phyloP scores from a whole-genome alignment of 1,284 basidiomycete species.

The Fomitopsis pinicola region DNA sequence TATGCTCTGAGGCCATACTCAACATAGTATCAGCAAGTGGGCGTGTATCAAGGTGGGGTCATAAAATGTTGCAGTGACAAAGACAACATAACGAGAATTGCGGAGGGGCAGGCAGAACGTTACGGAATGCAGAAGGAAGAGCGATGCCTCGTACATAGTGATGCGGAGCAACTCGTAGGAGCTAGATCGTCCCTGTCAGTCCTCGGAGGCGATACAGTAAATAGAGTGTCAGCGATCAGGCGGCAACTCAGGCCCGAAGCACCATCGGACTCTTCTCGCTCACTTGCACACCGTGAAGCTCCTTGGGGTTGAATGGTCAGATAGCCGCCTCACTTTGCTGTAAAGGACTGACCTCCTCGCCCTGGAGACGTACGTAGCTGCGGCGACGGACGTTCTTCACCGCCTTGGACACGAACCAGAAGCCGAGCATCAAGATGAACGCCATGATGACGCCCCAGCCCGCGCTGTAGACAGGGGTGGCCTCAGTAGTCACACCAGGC shows the following conservation, averaged over 20 bases:
- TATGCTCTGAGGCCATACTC: too few relatives aligned
- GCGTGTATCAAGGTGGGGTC: neutral
- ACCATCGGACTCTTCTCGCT: constrained; percentile 1
- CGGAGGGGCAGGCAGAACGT: too few relatives aligned
- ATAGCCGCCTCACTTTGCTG: neutral
- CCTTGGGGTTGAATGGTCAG: neutral
- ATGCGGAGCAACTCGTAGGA: too few relatives aligned
- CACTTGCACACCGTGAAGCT: neutral
- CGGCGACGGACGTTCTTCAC: constrained; percentile 38
- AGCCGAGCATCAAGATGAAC: constrained; percentile 40
- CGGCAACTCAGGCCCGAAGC: neutral
- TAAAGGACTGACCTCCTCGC: constrained; percentile 45
- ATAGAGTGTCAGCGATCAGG: neutral
- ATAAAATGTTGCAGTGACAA: neutral
- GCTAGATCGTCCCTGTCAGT: neutral
- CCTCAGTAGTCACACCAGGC: constrained; percentile 18
- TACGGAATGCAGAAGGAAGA: too few relatives aligned
- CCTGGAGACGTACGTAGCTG: constrained; percentile 43
- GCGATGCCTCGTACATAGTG: neutral
- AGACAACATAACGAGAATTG: neutral
- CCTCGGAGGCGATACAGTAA: neutral
- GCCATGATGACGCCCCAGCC: constrained; percentile 38
- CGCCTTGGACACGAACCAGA: constrained; percentile 32
- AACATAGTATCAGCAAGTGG: too few relatives aligned
- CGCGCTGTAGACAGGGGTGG: constrained; percentile 38